phyloP scores from a whole-genome alignment of 257 asterid species.

The Ilex asprella region DNA sequence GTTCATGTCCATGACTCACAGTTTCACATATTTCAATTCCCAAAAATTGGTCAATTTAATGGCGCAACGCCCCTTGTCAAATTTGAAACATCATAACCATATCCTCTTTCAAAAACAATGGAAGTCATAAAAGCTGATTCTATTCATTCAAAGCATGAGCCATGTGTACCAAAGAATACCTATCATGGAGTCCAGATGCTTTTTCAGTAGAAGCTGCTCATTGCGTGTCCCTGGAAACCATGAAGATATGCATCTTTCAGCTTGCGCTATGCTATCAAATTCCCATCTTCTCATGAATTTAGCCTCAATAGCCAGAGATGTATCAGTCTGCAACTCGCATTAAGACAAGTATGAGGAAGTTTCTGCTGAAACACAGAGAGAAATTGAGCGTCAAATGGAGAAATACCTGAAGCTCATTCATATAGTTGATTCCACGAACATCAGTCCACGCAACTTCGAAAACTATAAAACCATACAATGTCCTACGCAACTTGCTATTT shows the following conservation, averaged over 20 bases:
- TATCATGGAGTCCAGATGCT: conserved; percentile 50
- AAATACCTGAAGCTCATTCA: conserved; percentile 93
- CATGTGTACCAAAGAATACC: conserved; percentile 28
- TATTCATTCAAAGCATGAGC: no score
- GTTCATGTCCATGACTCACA: no score
- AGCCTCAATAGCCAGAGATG: conserved; percentile 85
- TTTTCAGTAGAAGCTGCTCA: conserved; percentile 58
- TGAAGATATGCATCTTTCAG: conserved; percentile 47
- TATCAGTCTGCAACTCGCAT: conserved; percentile 60
- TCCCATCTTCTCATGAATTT: conserved; percentile 96
- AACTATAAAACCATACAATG: conserved; percentile 87
- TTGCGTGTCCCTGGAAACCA: conserved; percentile 79
- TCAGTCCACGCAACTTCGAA: conserved; percentile 85
- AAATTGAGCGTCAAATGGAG: not conserved
- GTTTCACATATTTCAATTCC: no score
- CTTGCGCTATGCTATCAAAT: conserved; percentile 80
- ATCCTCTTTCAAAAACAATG: no score
- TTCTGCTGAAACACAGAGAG: not conserved
- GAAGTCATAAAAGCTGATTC: no score
- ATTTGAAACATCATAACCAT: no score
- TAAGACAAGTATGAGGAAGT: not conserved
- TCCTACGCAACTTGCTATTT: conserved; percentile 79
- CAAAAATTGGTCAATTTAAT: no score
- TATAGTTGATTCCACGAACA: conserved; percentile 84
- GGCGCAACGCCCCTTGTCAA: no score